Evolutionary conservation across 2,329 filamentous ascomycete genomes (phyloP).

Genomic region (Mycogone perniciosa): DNA sequence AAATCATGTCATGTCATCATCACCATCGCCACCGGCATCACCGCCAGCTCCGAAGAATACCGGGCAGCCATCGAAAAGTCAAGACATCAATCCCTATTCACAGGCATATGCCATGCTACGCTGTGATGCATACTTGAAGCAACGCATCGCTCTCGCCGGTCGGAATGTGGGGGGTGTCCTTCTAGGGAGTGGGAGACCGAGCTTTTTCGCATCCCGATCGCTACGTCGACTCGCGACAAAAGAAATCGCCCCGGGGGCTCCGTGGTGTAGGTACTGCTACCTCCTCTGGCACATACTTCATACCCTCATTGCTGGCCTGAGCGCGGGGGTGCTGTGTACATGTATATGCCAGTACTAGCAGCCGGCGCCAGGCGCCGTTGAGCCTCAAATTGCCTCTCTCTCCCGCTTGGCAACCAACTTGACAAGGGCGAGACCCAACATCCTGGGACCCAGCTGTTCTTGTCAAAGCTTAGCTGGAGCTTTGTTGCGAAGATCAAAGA

Average conservation of each 20-base stretch:
- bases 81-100: neutral
- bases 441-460: slow-evolving; percentile 1
- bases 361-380: neutral
- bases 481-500: slow-evolving; percentile 2
- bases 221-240: neutral
- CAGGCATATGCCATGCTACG: neutral
- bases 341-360: too few relatives aligned
- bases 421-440: slow-evolving; percentile 2
- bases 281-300: too few relatives aligned
- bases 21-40: too few relatives aligned
- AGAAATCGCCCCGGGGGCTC: neutral
- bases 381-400: neutral
- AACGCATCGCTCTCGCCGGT: neutral
- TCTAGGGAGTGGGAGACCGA: neutral
- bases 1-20: too few relatives aligned
- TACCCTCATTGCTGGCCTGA: too few relatives aligned
- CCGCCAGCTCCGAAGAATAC: too few relatives aligned
- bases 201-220: too few relatives aligned
- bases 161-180: slow-evolving; percentile 4
- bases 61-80: neutral
- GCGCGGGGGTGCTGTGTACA: too few relatives aligned
- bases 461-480: slow-evolving; percentile 3
- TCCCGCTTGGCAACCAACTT: neutral
- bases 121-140: neutral
- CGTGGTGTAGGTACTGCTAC: too few relatives aligned